These are phyloP conservation scores for Penicillium rolfsii DNA, from an alignment of 2,329 filamentous ascomycete genomes.

Conservation along the genomic window DNA sequence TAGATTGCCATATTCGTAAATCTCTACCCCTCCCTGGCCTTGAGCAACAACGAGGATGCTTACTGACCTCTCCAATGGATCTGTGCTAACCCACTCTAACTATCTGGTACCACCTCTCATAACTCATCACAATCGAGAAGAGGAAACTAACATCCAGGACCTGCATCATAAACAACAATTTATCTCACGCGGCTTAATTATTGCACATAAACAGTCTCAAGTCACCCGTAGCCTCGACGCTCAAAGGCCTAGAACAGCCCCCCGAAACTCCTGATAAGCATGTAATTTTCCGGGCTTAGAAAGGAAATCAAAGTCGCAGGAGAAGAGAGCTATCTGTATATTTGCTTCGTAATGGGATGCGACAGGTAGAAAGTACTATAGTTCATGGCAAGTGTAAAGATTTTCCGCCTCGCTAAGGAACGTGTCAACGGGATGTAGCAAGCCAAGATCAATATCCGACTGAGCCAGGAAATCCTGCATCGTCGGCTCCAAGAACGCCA, in stretches of 20 bases:
- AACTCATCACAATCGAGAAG: background rate
- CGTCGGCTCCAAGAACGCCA: conserved; percentile 44
- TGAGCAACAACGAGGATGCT: background rate
- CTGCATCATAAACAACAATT: background rate
- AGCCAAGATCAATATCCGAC: conserved; percentile 42
- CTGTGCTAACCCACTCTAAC: background rate
- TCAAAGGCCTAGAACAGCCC: background rate
- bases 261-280: background rate
- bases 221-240: background rate
- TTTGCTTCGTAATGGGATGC: background rate
- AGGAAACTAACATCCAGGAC: background rate
- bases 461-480: conserved; percentile 47
- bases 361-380: conserved; percentile 14
- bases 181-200: background rate
- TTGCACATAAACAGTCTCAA: background rate
- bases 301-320: background rate
- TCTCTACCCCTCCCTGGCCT: background rate
- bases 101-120: background rate
- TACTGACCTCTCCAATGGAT: background rate
- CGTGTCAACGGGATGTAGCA: conserved; percentile 41
- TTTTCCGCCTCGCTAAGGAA: conserved; percentile 40
- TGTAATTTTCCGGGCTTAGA: background rate
- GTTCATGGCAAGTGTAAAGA: conserved; percentile 35
- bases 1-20: background rate
- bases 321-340: background rate